Percentiles rank a stretch among this genome's conserved stretches.
These are phyloP conservation scores for Sphagnum fallax DNA, from an alignment of 228 moss, liverwort and hornwort genomes.

Conservation along the genomic window DNA sequence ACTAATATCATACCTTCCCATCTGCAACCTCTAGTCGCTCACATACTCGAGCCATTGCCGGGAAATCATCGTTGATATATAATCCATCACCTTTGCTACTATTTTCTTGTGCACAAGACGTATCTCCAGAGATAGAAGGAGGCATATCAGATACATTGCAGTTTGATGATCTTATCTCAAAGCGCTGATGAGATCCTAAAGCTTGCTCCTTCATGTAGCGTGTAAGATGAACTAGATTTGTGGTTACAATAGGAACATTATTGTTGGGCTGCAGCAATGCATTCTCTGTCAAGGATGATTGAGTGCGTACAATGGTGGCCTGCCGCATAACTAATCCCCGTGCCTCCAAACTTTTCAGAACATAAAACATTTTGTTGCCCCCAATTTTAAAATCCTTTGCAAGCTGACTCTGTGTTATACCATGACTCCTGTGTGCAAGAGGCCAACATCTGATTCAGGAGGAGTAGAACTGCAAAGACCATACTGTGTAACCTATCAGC, in stretches of 20 bases:
- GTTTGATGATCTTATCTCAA: slow-evolving; percentile 87
- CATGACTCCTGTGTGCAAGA: slow-evolving; percentile 54
- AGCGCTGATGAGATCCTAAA: slow-evolving; percentile 80
- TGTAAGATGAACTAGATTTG: slow-evolving; percentile 89
- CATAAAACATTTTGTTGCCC: slow-evolving; percentile 95
- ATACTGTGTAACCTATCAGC: neutral
- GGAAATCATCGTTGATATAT: slow-evolving; percentile 88
- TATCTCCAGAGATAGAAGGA: slow-evolving; percentile 28
- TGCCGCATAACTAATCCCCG: slow-evolving; percentile 93
- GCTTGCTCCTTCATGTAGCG: slow-evolving; percentile 85
- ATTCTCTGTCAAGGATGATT: slow-evolving; percentile 33
- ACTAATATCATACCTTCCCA: slow-evolving; percentile 54
- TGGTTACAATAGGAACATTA: slow-evolving; percentile 84
- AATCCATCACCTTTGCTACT: slow-evolving; percentile 45
- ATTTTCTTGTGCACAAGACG: slow-evolving; percentile 35
- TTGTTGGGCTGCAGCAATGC: slow-evolving; percentile 28
- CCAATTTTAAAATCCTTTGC: slow-evolving; percentile 89
- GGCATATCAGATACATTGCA: slow-evolving; percentile 37
- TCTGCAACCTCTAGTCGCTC: slow-evolving; percentile 88
- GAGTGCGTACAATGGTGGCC: slow-evolving; percentile 85
- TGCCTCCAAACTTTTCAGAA: slow-evolving; percentile 77
- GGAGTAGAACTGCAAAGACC: neutral
- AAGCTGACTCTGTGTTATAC: slow-evolving; percentile 95
- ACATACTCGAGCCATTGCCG: slow-evolving; percentile 87
- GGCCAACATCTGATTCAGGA: neutral